A percentile compares a stretch with the other conserved stretches of the same genome.
These are phyloP conservation scores for Puccinia novopanici DNA, from an alignment of 1,284 basidiomycete species.

Conservation along the genomic window DNA sequence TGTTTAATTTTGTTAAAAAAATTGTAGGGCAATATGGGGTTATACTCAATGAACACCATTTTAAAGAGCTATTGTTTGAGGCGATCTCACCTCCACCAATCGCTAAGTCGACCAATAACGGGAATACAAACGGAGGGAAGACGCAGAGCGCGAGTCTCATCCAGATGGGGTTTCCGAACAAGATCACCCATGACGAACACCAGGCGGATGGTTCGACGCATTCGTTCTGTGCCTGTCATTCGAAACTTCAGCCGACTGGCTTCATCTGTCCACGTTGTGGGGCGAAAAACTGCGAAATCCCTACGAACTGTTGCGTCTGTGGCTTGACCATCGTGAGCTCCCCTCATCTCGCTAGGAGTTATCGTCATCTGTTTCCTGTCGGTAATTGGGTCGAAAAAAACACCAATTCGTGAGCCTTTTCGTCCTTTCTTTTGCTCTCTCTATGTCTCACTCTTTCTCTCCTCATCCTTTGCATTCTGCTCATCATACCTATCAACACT, in stretches of 20 bases:
- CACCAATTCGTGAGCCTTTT: conserved; percentile 49
- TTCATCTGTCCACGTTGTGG: conserved; percentile 93
- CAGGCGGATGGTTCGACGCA: conserved; percentile 65
- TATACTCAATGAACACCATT: conserved; percentile 93
- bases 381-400: conserved; percentile 68
- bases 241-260: conserved; percentile 80
- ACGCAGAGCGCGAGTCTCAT: conserved; percentile 65
- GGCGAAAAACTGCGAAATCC: conserved; percentile 92
- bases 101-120: conserved; percentile 61
- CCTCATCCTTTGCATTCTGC: conserved; percentile 52
- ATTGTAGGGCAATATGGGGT: conserved; percentile 81
- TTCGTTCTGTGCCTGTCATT: conserved; percentile 89
- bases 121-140: conserved; percentile 67
- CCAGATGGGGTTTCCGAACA: conserved; percentile 97
- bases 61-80: conserved; percentile 91
- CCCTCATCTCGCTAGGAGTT: conserved; percentile 92
- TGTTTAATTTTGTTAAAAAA: conserved; percentile 51
- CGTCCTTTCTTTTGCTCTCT: conserved; percentile 57
- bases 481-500: conserved; percentile 29
- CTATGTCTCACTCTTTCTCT: no score
- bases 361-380: conserved; percentile 90
- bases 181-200: conserved; percentile 67
- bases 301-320: conserved; percentile 96
- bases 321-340: conserved; percentile 96
- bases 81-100: conserved; percentile 88